These are phyloP conservation scores for Lactuca sativa DNA, from an alignment of 129 eudicot genomes.

Conservation along the genomic window DNA sequence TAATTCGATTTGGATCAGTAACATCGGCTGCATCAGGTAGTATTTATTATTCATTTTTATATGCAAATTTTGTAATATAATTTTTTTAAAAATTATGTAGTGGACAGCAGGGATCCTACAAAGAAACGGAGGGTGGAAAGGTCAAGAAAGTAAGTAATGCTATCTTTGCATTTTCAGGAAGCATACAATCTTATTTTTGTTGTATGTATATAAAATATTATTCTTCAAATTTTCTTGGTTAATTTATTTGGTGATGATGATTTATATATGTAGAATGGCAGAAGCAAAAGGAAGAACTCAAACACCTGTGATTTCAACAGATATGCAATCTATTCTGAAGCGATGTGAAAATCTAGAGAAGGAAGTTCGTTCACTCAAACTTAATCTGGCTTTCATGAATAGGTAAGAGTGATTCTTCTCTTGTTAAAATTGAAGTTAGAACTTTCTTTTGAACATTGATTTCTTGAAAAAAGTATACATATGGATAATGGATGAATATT, in stretches of 20 bases:
- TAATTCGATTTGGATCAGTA: slow-evolving; percentile 65
- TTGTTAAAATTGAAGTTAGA: neutral
- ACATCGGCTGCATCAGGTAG: slow-evolving; percentile 70
- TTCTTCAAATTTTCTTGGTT: neutral
- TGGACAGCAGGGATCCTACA: slow-evolving; percentile 74
- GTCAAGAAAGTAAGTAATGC: slow-evolving; percentile 66
- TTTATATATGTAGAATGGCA: slow-evolving; percentile 66
- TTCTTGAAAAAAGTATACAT: no score
- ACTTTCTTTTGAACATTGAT: no score
- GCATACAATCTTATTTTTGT: neutral
- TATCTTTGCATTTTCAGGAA: slow-evolving; percentile 5
- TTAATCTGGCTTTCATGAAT: slow-evolving; percentile 83
- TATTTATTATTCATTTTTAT: neutral
- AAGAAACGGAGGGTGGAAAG: slow-evolving; percentile 84
- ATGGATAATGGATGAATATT: no score
- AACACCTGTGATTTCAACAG: slow-evolving; percentile 70
- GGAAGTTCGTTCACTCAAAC: slow-evolving; percentile 86
- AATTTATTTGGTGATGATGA: neutral
- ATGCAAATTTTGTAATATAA: neutral
- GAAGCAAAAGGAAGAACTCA: slow-evolving; percentile 86
- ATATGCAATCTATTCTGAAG: slow-evolving; percentile 69
- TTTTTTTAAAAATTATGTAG: slow-evolving; percentile 30
- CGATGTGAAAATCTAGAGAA: slow-evolving; percentile 91
- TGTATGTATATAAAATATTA: no score
- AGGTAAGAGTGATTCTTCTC: slow-evolving; percentile 38